Evolutionary conservation across 2,329 filamentous ascomycete genomes (phyloP), one percentile per base, ranked within the genome.

Genomic region (Bipolaris zeicola): DNA sequence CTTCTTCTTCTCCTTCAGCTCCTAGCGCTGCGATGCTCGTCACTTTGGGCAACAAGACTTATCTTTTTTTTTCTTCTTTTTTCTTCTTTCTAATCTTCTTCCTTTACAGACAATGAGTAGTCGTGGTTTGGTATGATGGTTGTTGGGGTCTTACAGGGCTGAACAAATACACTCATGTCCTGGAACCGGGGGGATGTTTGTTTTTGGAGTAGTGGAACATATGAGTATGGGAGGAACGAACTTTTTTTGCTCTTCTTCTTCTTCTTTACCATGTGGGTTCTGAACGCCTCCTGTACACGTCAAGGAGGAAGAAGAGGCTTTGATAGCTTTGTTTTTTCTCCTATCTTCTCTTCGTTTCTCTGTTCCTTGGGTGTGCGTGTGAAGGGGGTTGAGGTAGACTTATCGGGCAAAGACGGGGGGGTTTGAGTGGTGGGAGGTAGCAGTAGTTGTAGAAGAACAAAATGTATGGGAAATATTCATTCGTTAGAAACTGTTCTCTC

Each of bases 21-120:
- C 24, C 18, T 39, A 36, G 46, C 38, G 57, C 50, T 55, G 46
- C 59, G 50, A 42, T 42, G 36, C 56, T 43, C 43, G 38, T 3
- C 37, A 47, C 14, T 18, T 20, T 18, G 10, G 28, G 28, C 28
- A 8, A 16, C 34, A 37, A 38, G 11, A n/a, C 41, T n/a, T 16
- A 11, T 28, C 24, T 16, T 38, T 24, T 13, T 34, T 38, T 38
- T 14, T 48, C n/a, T 18, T 22, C 36, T 24, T 47, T 6, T 8
- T n/a, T 22, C 31, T 33, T 22, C n/a, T 16, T 36, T 37, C 45
- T 48, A 47, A 24, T 24, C 31, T 22, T 47, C n/a, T 34, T 47
- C 13, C 22, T 47, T 24, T 11, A 13, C 18, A 20, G n/a, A 26
- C 7, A 31, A 31, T 31, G 28, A 31, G 28, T 31, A 31, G 28